Evolutionary conservation across 2,329 filamentous ascomycete genomes (phyloP).

Genomic region (Aspergillus unguis): DNA sequence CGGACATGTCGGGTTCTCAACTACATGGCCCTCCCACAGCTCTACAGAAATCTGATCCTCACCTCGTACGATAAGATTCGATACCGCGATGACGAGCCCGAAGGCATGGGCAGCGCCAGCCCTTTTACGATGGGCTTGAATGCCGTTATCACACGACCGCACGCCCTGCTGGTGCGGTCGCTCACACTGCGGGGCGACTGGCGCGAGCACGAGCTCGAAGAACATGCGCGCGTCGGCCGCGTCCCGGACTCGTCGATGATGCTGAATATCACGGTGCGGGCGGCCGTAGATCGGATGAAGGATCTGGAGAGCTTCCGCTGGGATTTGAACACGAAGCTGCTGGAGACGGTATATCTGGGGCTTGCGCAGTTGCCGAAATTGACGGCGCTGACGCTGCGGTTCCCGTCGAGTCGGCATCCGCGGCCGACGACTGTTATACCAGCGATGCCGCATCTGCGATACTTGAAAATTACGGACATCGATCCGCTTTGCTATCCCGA

Average conservation of each 20-base stretch:
- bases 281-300: slow-evolving; percentile 58
- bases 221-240: slow-evolving; percentile 55
- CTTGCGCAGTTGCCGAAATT: slow-evolving; percentile 51
- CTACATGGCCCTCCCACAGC: slow-evolving; percentile 61
- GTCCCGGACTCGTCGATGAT: slow-evolving; percentile 64
- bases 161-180: slow-evolving; percentile 51
- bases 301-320: slow-evolving; percentile 56
- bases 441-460: slow-evolving; percentile 53
- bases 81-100: slow-evolving; percentile 55
- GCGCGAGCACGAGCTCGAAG: slow-evolving; percentile 56
- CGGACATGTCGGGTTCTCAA: slow-evolving; percentile 60
- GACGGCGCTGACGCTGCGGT: slow-evolving; percentile 54
- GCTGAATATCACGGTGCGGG: slow-evolving; percentile 58
- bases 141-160: slow-evolving; percentile 56
- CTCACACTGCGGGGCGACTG: slow-evolving; percentile 56
- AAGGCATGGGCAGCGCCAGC: slow-evolving; percentile 61
- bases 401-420: slow-evolving; percentile 55
- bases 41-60: slow-evolving; percentile 57
- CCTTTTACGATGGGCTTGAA: slow-evolving; percentile 63
- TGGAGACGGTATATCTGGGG: slow-evolving; percentile 58
- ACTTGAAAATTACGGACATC: slow-evolving; percentile 56
- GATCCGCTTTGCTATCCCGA: slow-evolving; percentile 64
- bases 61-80: slow-evolving; percentile 58
- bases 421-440: slow-evolving; percentile 57
- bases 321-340: slow-evolving; percentile 60